phyloP scores from a whole-genome alignment of 2,329 filamentous ascomycete species.

The Cercospora beticola region DNA sequence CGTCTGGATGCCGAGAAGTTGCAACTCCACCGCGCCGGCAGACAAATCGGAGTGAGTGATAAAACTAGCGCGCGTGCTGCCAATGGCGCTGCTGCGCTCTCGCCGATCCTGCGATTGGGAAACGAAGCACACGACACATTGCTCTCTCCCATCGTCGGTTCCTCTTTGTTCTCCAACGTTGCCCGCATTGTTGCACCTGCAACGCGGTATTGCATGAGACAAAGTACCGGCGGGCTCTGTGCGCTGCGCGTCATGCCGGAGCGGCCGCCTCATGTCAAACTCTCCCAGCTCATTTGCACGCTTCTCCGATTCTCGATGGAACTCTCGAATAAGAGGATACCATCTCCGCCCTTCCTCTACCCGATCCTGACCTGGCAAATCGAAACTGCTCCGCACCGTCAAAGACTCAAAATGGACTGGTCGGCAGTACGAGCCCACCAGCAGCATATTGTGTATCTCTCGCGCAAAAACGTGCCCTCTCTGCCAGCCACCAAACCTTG shows the following conservation, averaged over 20 bases:
- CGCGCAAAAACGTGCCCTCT: background rate
- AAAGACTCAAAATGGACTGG: background rate
- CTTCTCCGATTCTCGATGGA: background rate
- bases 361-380: background rate
- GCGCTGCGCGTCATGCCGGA: background rate
- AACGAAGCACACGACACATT: background rate
- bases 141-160: background rate
- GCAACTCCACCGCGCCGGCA: background rate
- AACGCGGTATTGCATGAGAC: background rate
- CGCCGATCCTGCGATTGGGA: background rate
- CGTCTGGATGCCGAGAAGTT: background rate
- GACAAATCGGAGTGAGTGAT: background rate
- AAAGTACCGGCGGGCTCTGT: background rate
- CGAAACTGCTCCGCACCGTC: background rate
- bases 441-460: background rate
- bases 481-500: background rate
- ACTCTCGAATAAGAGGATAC: background rate
- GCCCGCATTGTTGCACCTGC: background rate
- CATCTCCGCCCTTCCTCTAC: background rate
- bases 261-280: background rate
- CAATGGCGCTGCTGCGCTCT: background rate
- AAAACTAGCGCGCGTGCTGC: background rate
- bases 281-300: background rate
- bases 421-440: background rate
- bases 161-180: background rate